phyloP scores from a whole-genome alignment of 306 rosid species.

The Vigna hirtella region DNA sequence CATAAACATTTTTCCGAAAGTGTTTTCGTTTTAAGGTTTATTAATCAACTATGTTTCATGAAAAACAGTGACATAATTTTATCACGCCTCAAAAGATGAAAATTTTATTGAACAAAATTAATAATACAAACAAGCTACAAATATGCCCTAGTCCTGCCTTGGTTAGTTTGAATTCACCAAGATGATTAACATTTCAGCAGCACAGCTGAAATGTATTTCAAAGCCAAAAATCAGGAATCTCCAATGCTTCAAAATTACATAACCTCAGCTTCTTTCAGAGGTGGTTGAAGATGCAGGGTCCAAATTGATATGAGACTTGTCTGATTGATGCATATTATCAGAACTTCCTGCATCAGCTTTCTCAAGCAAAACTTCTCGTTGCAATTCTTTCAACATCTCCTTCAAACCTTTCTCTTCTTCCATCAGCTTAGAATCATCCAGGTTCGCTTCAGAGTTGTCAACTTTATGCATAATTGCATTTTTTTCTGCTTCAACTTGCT shows the following conservation, averaged over 20 bases:
- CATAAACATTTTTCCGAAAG: no score
- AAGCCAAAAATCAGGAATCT: constrained; percentile 20
- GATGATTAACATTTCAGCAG: constrained; percentile 26
- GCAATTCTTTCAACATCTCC: constrained; percentile 67
- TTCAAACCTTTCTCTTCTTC: constrained; percentile 67
- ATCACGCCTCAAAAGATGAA: constrained; percentile 22
- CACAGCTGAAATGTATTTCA: constrained; percentile 18
- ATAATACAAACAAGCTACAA: constrained; percentile 34
- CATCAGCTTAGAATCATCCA: constrained; percentile 56
- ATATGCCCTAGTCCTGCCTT: constrained; percentile 5
- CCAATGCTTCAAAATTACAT: constrained; percentile 43
- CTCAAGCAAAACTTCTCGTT: constrained; percentile 68
- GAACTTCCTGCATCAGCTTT: constrained; percentile 53
- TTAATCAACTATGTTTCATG: neutral
- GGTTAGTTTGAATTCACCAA: constrained; percentile 30
- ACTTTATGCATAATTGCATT: constrained; percentile 34
- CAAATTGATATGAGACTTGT: constrained; percentile 41
- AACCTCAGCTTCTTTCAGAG: constrained; percentile 51
- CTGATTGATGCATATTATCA: constrained; percentile 37
- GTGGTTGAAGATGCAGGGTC: constrained; percentile 47
- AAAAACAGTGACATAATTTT: neutral
- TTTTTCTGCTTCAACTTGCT: constrained; percentile 56
- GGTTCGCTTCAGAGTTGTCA: constrained; percentile 37
- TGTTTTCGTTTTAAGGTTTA: no score
- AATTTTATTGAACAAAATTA: constrained; percentile 18